phyloP scores from a whole-genome alignment of 2,329 filamentous ascomycete genomes.

The Chrysoporthe puriensis region DNA sequence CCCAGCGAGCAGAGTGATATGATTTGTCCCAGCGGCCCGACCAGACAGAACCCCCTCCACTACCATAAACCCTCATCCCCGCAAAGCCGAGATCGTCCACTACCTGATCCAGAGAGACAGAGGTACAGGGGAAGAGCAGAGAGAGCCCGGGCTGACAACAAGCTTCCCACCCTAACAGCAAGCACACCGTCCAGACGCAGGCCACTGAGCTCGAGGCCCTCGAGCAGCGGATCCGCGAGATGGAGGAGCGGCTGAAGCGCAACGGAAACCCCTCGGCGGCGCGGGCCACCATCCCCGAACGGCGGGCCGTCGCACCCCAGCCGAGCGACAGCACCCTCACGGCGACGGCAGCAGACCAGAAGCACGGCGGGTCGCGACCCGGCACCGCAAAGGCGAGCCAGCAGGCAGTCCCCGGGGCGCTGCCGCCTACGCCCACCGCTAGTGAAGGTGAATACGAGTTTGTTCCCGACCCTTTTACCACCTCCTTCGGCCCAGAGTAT shows the following conservation, averaged over 20 bases:
- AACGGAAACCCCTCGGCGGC: conserved; percentile 28
- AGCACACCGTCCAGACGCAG: conserved; percentile 75
- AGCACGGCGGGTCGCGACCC: conserved; percentile 53
- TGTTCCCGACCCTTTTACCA: conserved; percentile 32
- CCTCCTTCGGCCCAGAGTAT: conserved; percentile 30
- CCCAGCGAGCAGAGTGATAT: conserved; percentile 10
- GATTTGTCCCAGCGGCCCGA: conserved; percentile 7
- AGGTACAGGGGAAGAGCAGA: neutral
- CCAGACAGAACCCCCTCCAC: neutral
- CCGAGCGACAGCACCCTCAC: conserved; percentile 31
- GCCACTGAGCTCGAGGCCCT: conserved; percentile 82
- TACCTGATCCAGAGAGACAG: neutral
- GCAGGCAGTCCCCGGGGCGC: conserved; percentile 58
- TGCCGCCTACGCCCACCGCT: conserved; percentile 63
- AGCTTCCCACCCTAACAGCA: conserved; percentile 55
- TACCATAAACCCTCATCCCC: neutral
- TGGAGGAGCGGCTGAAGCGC: conserved; percentile 74
- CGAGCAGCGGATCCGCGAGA: conserved; percentile 80
- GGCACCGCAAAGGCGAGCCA: conserved; percentile 55
- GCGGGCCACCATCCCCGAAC: conserved; percentile 37
- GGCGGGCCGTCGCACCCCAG: conserved; percentile 34
- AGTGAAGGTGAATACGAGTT: conserved; percentile 65
- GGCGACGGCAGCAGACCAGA: conserved; percentile 32
- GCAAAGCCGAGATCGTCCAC: neutral
- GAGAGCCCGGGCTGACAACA: conserved; percentile 22